A percentile compares a stretch with the other conserved stretches of the same genome.
Conservation (phyloP, 2,329 filamentous ascomycete species). For the Dothistroma pini region DNA sequence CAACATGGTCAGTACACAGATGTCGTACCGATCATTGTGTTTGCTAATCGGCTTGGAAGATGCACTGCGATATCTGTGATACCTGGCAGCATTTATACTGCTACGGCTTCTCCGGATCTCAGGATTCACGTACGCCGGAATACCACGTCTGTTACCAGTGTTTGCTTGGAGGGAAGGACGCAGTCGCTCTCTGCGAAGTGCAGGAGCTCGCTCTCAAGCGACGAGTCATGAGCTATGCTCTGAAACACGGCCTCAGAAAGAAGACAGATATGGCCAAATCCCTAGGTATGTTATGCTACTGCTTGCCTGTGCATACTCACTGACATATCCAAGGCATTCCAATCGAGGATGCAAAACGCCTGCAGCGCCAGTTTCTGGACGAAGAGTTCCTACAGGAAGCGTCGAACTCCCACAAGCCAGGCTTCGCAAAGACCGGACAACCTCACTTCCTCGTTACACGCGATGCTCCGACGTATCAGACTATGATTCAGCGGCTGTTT, state of each 20-base stretch:
- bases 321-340: conserved; percentile 19
- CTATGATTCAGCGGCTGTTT: conserved; percentile 28
- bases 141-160: conserved; percentile 48
- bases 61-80: conserved; percentile 44
- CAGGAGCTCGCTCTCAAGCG: conserved; percentile 25
- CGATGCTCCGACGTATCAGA: conserved; percentile 19
- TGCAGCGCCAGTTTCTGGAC: conserved; percentile 22
- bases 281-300: conserved; percentile 17
- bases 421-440: conserved; percentile 19
- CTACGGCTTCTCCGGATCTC: conserved; percentile 41
- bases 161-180: conserved; percentile 30
- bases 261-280: conserved; percentile 17
- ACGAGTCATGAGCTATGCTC: conserved; percentile 25
- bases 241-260: conserved; percentile 21
- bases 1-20: conserved; percentile 38
- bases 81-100: conserved; percentile 47
- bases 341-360: conserved; percentile 5
- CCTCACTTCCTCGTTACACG: conserved; percentile 22
- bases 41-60: conserved; percentile 28
- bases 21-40: not conserved
- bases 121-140: conserved; percentile 35
- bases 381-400: conserved; percentile 23
- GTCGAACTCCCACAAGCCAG: conserved; percentile 17
- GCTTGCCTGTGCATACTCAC: not conserved
- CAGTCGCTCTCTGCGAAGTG: conserved; percentile 16